A percentile compares a stretch with the other conserved stretches of the same genome.
phyloP scores from a whole-genome alignment of 2,329 filamentous ascomycete genomes.

The Colletotrichum lentis region DNA sequence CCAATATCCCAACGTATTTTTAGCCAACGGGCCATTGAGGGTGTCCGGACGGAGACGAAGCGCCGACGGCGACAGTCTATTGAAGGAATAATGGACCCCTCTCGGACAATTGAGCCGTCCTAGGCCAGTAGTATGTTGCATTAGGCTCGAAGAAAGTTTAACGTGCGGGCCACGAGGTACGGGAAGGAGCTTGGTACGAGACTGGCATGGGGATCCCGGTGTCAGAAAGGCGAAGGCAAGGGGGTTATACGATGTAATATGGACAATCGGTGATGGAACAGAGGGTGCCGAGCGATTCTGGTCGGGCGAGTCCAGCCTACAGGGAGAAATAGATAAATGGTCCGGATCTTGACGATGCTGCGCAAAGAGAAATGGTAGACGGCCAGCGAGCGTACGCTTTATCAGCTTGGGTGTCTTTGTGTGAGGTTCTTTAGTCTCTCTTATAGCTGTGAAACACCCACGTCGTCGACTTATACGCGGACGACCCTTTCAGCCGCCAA shows the following conservation, averaged over 20 bases:
- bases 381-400: background rate
- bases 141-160: slow-evolving; percentile 17
- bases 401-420: background rate
- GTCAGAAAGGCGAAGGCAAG: background rate
- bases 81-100: slow-evolving; percentile 17
- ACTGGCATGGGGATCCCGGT: slow-evolving; percentile 23
- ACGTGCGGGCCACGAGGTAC: background rate
- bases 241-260: background rate
- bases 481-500: background rate
- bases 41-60: slow-evolving; percentile 1
- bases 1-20: background rate
- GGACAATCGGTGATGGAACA: slow-evolving; percentile 2
- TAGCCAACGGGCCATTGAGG: slow-evolving; percentile 5
- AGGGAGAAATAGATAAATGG: background rate
- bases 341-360: background rate
- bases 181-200: background rate
- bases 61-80: slow-evolving; percentile 1
- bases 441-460: background rate
- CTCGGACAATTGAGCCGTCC: slow-evolving; percentile 15
- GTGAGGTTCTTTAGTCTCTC: background rate
- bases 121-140: background rate
- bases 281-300: background rate
- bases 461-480: background rate
- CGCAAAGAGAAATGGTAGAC: background rate
- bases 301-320: too few species aligned